Evolutionary conservation across 2,329 filamentous ascomycete species (phyloP), one percentile per base, ranked within the genome.

Genomic region (Cladosporium sp.): DNA sequence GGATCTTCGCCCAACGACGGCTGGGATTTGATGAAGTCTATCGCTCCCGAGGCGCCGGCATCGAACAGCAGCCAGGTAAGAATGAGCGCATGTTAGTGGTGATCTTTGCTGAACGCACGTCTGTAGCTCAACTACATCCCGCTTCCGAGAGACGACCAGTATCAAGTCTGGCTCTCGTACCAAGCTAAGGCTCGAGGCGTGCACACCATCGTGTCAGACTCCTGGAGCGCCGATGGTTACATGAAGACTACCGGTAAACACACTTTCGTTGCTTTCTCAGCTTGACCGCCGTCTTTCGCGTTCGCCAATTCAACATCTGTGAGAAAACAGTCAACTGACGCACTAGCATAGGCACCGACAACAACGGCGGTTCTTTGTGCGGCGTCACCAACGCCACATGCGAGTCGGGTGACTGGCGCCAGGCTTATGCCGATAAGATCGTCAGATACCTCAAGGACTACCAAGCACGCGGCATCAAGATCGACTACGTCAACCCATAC

Each of bases 121-220:
- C 13, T 39, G 13, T n/a, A 68, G 67, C 68, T 70, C 39, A 67
- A 67, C 59, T 70, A 63, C 64, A 69, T 70, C n/a, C 66, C 67
- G 2, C 63, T 70, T 13, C 67, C 69, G 16, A 36, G 69, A 23
- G 57, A 71, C 39, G 68, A 70, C 49, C 57, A 71, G 43, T 81
- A 82, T 7, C 85, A 86, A 75, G 73, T 87, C 16, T 85, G 79
- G 74, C 76, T 87, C 46, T 80, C 80, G 8, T 78, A 86, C 72
- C 77, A 84, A 71, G 84, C 84, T 3, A 71, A 76, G 26, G 68
- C 69, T 28, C 79, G 80, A 68, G 79, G 80, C 0, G 77, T 83
- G 8, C 84, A 76, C 30, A 78, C 74, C 1, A 79, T 84, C 66
- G 82, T 83, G 67, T 79, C 78, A 1, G 79, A 85, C 72, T 81